These are phyloP conservation scores for Primulina tabacum DNA, from an alignment of 257 asterid species.

Conservation along the genomic window DNA sequence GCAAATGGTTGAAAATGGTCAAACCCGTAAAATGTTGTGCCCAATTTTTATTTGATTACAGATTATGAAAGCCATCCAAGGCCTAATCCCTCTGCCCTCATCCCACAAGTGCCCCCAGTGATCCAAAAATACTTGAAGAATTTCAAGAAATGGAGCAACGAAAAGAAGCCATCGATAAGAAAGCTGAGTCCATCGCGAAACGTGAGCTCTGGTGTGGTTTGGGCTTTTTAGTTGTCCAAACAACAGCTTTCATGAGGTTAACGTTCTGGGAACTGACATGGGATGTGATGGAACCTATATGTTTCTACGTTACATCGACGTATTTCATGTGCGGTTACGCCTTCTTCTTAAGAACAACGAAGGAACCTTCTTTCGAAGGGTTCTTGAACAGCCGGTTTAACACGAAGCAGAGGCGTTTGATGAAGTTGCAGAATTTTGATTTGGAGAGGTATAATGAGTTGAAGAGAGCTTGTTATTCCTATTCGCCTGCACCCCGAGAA, in stretches of 20 bases:
- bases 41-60: conserved; percentile 44
- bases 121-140: conserved; percentile 46
- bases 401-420: conserved; percentile 56
- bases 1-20: background rate
- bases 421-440: conserved; percentile 55
- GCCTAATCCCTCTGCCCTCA: conserved; percentile 48
- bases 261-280: conserved; percentile 94
- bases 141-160: conserved; percentile 59
- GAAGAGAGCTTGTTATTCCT: conserved; percentile 42
- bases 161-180: conserved; percentile 53
- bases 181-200: conserved; percentile 46
- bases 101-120: conserved; percentile 31
- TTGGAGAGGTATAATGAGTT: conserved; percentile 53
- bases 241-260: conserved; percentile 83
- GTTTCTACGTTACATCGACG: conserved; percentile 71
- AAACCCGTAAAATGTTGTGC: conserved; percentile 32
- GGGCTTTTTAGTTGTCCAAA: conserved; percentile 59
- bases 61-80: conserved; percentile 82
- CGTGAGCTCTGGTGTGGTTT: conserved; percentile 79
- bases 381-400: conserved; percentile 65
- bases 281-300: conserved; percentile 98
- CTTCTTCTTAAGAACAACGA: conserved; percentile 68
- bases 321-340: conserved; percentile 82
- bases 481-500: background rate
- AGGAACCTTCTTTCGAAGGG: conserved; percentile 81